phyloP scores from a whole-genome alignment of 306 rosid species.

The Gleditsia sinensis region DNA sequence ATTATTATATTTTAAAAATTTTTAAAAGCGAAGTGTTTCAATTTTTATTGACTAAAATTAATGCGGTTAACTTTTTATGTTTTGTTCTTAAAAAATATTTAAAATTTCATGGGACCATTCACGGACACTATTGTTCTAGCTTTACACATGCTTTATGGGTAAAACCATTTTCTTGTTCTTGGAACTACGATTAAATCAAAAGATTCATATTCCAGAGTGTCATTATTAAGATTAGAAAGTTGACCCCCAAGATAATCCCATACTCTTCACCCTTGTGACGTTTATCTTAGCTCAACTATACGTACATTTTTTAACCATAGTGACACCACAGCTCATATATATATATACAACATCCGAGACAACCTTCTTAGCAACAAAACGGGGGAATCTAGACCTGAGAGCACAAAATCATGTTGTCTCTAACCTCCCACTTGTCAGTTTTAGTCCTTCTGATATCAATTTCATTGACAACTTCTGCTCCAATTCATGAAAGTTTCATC shows the following conservation, averaged over 20 bases:
- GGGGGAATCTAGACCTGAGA: constrained; percentile 21
- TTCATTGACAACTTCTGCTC: constrained; percentile 43
- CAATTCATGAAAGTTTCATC: constrained; percentile 47
- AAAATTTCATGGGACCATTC: constrained; percentile 30
- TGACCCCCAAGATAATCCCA: constrained; percentile 25
- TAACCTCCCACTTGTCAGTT: constrained; percentile 24
- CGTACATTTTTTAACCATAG: constrained; percentile 9
- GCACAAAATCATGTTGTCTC: constrained; percentile 41
- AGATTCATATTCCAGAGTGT: constrained; percentile 6
- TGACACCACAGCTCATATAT: constrained; percentile 2
- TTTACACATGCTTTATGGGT: too few relatives aligned
- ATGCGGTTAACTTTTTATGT: too few relatives aligned
- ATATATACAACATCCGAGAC: neutral
- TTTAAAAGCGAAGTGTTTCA: too few relatives aligned
- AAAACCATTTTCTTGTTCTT: constrained; percentile 32
- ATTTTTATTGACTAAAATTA: too few relatives aligned
- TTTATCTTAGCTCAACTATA: constrained; percentile 45
- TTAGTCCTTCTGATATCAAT: constrained; percentile 41
- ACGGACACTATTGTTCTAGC: constrained; percentile 31
- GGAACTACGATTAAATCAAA: constrained; percentile 34
- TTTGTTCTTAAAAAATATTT: too few relatives aligned
- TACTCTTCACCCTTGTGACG: constrained; percentile 43
- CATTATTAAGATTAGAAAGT: constrained; percentile 37
- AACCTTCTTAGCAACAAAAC: constrained; percentile 26
- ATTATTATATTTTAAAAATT: too few relatives aligned